Percentiles rank a stretch among this genome's conserved stretches.
Evolutionary conservation across 108 stramenopile genomes (phyloP).

Genomic region (Cyclotella cryptica): DNA sequence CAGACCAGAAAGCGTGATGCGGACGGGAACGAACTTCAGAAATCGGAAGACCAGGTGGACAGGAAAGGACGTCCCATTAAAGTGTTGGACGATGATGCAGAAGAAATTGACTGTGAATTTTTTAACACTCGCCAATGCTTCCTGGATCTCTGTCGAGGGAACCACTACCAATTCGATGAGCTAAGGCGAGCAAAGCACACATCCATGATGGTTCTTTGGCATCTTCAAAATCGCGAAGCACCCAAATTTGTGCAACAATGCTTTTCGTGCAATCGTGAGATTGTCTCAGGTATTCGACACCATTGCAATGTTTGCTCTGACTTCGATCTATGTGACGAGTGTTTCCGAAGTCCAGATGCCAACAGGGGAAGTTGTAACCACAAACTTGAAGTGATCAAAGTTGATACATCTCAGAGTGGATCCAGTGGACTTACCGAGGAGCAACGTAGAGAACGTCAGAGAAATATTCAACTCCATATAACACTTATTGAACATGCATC

Average conservation of each 20-base stretch:
- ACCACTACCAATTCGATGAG: conserved; percentile 99
- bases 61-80: conserved; percentile 64
- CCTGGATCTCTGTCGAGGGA: conserved; percentile 88
- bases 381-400: conserved; percentile 72
- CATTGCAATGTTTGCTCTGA: conserved; percentile 91
- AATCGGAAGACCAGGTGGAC: conserved; percentile 35
- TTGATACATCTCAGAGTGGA: conserved; percentile 57
- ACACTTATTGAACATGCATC: conserved; percentile 97
- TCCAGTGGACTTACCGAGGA: conserved; percentile 74
- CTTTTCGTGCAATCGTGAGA: conserved; percentile 79
- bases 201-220: conserved; percentile 99
- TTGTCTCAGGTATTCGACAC: conserved; percentile 84
- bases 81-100: conserved; percentile 89
- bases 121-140: conserved; percentile 89
- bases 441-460: conserved; percentile 81
- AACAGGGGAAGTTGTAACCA: conserved; percentile 84
- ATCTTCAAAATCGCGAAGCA: conserved; percentile 96
- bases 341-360: conserved; percentile 72
- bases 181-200: conserved; percentile 98
- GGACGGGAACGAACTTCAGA: conserved; percentile 43
- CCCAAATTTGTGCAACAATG: conserved; percentile 96
- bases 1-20: conserved; percentile 61
- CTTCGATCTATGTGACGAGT: conserved; percentile 92
- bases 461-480: conserved; percentile 94
- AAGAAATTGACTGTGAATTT: conserved; percentile 90